Conservation (phyloP, 1,139 yeast species). For the Yamadazyma triangularis region DNA sequence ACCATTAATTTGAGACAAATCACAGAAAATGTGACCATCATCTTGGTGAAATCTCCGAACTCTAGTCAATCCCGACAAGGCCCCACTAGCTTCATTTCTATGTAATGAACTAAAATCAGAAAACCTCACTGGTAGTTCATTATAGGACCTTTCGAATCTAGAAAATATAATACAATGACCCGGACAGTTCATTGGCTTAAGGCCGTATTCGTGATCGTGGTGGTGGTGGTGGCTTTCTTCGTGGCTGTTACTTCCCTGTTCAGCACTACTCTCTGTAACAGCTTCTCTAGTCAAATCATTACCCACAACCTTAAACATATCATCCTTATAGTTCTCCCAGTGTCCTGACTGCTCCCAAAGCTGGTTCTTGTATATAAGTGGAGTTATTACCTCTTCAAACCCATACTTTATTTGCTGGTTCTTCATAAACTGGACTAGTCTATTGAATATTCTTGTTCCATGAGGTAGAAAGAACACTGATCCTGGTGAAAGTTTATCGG, state of each 20-base stretch:
- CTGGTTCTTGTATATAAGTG: conserved; percentile 77
- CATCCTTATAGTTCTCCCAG: conserved; percentile 92
- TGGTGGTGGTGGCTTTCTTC: conserved; percentile 6
- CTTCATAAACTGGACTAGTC: conserved; percentile 75
- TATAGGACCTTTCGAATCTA: conserved; percentile 77
- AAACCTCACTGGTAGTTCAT: conserved; percentile 83
- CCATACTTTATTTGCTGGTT: conserved; percentile 78
- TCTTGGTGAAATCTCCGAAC: conserved; percentile 98
- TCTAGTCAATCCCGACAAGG: conserved; percentile 88
- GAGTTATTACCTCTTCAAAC: conserved; percentile 90
- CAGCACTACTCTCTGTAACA: conserved; percentile 6
- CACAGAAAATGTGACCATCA: conserved; percentile 96
- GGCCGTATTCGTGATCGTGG: conserved; percentile 56
- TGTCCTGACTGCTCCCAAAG: conserved; percentile 94
- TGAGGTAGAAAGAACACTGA: conserved; percentile 86
- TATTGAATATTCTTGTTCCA: conserved; percentile 83
- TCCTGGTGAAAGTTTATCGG: conserved; percentile 82
- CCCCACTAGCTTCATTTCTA: conserved; percentile 94
- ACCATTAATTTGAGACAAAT: conserved; percentile 68
- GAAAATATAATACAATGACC: conserved; percentile 91
- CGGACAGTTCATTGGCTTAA: conserved; percentile 98
- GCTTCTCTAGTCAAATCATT: conserved; percentile 35
- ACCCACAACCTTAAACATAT: conserved; percentile 81
- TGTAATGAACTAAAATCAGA: conserved; percentile 94
- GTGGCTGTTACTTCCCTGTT: conserved; percentile 14